These are phyloP conservation scores for Adansonia digitata DNA, from an alignment of 345 rosid species.

Conservation along the genomic window DNA sequence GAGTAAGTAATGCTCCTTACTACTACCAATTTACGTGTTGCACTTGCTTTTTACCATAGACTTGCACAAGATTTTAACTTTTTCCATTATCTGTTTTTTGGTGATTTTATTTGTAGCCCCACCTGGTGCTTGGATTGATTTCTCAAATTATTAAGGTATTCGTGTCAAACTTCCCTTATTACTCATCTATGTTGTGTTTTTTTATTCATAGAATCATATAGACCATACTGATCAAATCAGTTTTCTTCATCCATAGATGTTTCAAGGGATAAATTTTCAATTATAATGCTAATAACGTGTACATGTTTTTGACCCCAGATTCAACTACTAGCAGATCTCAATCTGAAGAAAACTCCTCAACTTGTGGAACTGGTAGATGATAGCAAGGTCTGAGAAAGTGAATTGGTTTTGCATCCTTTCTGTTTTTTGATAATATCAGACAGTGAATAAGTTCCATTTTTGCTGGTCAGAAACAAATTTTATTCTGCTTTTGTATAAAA, in stretches of 20 bases:
- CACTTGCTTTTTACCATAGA: background rate
- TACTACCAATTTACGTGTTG: background rate
- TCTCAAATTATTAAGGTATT: conserved; percentile 94
- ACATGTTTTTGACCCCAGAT: conserved; percentile 39
- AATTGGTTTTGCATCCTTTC: background rate
- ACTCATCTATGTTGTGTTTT: background rate
- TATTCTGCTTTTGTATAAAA: conserved; percentile 9
- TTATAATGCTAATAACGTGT: conserved; percentile 5
- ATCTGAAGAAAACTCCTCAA: conserved; percentile 92
- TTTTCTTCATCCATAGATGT: background rate
- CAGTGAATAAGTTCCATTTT: background rate
- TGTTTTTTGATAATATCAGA: conserved; percentile 9
- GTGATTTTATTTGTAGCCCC: conserved; percentile 51
- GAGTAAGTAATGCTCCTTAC: conserved; percentile 46
- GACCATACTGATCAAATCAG: background rate
- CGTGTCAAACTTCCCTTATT: conserved; percentile 3
- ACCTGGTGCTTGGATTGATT: conserved; percentile 89
- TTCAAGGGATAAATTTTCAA: background rate
- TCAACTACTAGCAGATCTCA: conserved; percentile 86
- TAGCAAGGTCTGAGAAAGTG: conserved; percentile 45
- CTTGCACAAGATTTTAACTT: conserved; percentile 9
- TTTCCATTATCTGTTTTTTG: conserved; percentile 14
- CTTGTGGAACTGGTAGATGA: conserved; percentile 84
- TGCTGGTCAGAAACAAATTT: background rate
- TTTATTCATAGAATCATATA: conserved; percentile 1